Evolutionary conservation across 2,329 filamentous ascomycete genomes (phyloP).

Genomic region (Lachnellula subtilissima): DNA sequence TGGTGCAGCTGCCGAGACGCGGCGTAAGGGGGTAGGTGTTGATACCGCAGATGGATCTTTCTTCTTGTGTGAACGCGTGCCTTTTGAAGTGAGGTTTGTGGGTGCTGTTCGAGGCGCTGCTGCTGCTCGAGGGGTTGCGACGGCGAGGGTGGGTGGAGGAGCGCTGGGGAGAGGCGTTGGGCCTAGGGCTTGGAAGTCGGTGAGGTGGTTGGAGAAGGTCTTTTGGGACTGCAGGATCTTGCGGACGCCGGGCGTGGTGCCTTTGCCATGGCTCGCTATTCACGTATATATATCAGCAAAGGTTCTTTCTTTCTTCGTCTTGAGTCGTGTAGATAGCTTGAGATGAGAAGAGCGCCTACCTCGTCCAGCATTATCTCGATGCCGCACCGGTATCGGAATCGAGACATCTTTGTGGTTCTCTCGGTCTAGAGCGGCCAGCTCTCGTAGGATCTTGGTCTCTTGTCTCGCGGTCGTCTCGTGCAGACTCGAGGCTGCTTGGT

Average conservation of each 20-base stretch:
- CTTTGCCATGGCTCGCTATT: conserved; percentile 29
- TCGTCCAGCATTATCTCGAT: conserved; percentile 40
- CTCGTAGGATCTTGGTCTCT: conserved; percentile 73
- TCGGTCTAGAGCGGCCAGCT: conserved; percentile 75
- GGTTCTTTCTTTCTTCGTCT: neutral
- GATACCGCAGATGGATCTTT: conserved; percentile 20
- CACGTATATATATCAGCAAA: neutral
- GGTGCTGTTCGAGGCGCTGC: conserved; percentile 1
- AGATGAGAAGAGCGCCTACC: conserved; percentile 25
- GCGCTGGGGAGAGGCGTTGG: conserved; percentile 36
- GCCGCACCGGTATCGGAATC: conserved; percentile 62
- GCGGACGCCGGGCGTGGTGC: conserved; percentile 50
- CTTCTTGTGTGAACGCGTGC: conserved; percentile 28
- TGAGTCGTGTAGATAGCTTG: neutral
- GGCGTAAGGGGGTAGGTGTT: conserved; percentile 16
- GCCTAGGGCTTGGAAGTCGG: conserved; percentile 65
- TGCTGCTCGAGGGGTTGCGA: conserved; percentile 10
- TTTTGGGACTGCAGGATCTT: conserved; percentile 77
- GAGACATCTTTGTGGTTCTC: conserved; percentile 70
- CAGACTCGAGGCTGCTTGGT: conserved; percentile 44
- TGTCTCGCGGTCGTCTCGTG: conserved; percentile 75
- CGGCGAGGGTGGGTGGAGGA: conserved; percentile 26
- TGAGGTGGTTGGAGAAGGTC: conserved; percentile 77
- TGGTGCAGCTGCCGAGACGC: conserved; percentile 11
- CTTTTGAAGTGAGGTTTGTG: conserved; percentile 19